Evolutionary conservation across 805 yeast genomes (phyloP), one percentile per base, ranked within the genome.

Genomic region (Ogataea parapolymorpha): DNA sequence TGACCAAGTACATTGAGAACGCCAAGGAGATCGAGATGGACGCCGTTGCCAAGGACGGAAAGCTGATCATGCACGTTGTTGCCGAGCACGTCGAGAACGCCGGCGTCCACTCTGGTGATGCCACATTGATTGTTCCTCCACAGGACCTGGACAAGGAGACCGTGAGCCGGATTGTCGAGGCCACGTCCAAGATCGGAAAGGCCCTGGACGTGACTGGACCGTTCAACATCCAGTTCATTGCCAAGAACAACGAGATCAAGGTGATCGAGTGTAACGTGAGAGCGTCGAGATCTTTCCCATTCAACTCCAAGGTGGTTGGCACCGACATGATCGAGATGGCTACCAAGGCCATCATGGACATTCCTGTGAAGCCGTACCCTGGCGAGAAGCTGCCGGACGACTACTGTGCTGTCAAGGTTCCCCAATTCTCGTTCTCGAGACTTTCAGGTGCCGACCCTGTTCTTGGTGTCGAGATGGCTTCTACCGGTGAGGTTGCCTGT

Each of bases 61-160:
- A 89, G 66, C 74, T 91, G 69, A 77, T 93, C 55, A 87, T 91
- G 89, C 98, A 91, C 65, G 98, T 89, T 62, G 96, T 91, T 44
- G 88, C 96, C 41, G 98, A 93, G 69, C 99, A 91, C 65, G 96
- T 93, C 52, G 99, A 91, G 71, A 91, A 91, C 62, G 99, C 99
- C 20, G 99, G 99, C 78, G 96, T 91, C 32, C 99, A 91, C 68
- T 91, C 98, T 38, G 99, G 99, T 75, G 99, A 91, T 68, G 99
- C 99, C 47, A 93, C 98, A 35, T 71, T 91, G 59, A 85, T 91
- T 64, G 95, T 91, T 44, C 99, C 99, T 41, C 96, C 97, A 37
- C 97, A 91, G 71, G 95, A 87, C 61, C 76, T 93, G 56, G 91
- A 84, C 51, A 86, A 88, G 45, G 96, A 87, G 69, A 88, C 96